Percentiles rank a stretch among this genome's conserved stretches.
Conservation (phyloP, 768 basidiomycete genomes). For the Nidula microcarpa region DNA sequence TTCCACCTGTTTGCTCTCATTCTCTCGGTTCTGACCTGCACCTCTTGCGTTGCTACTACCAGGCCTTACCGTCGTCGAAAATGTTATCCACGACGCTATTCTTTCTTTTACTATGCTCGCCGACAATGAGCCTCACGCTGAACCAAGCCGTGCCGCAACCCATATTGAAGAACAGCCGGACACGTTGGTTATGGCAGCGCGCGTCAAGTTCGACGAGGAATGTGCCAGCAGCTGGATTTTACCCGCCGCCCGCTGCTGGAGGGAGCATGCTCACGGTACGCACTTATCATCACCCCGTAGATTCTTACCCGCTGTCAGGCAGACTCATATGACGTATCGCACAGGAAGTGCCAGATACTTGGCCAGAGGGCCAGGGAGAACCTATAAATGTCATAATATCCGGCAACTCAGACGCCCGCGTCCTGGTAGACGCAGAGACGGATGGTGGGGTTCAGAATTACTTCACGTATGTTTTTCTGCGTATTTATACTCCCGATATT, state of each 20-base stretch:
- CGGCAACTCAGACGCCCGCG: conserved; percentile 65
- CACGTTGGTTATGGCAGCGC: conserved; percentile 2
- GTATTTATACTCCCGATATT: neutral
- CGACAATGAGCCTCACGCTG: conserved; percentile 12
- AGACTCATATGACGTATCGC: neutral
- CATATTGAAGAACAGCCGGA: neutral
- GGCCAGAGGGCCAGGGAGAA: conserved; percentile 75
- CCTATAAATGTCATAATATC: conserved; percentile 84
- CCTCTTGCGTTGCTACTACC: conserved; percentile 59
- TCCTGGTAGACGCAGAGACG: conserved; percentile 54
- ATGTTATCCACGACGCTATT: conserved; percentile 16
- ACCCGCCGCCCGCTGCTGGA: conserved; percentile 49
- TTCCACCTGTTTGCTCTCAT: neutral
- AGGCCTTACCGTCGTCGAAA: neutral
- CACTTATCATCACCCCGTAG: conserved; percentile 5
- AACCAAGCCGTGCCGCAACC: conserved; percentile 1
- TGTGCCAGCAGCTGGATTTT: conserved; percentile 56
- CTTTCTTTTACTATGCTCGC: conserved; percentile 26
- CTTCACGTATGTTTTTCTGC: conserved; percentile 54
- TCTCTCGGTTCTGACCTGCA: neutral
- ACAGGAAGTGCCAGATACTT: conserved; percentile 54
- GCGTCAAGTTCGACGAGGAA: conserved; percentile 16
- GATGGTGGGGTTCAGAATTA: conserved; percentile 82
- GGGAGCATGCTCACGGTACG: conserved; percentile 75
- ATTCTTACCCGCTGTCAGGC: neutral